Evolutionary conservation across 768 basidiomycete species (phyloP).

Genomic region (Pholiota microspora): DNA sequence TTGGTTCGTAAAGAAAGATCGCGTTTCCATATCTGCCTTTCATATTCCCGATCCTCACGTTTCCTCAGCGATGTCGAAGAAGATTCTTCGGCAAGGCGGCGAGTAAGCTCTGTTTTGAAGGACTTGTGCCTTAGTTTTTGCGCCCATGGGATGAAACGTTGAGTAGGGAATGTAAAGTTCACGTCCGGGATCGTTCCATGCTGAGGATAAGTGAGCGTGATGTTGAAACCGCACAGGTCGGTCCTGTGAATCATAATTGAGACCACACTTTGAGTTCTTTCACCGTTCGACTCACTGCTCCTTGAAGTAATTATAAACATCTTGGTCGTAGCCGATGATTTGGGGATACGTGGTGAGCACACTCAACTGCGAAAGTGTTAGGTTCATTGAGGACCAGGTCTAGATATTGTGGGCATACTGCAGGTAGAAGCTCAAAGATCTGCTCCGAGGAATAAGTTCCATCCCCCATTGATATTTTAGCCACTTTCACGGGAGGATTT

Average conservation of each 20-base stretch:
- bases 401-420: slow-evolving; percentile 35
- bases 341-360: slow-evolving; percentile 75
- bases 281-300: slow-evolving; percentile 50
- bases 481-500: slow-evolving; percentile 65
- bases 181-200: slow-evolving; percentile 46
- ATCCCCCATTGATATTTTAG: slow-evolving; percentile 72
- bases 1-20: slow-evolving; percentile 47
- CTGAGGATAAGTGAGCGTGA: slow-evolving; percentile 72
- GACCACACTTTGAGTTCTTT: neutral
- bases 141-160: slow-evolving; percentile 32
- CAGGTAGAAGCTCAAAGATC: slow-evolving; percentile 52
- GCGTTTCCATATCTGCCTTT: slow-evolving; percentile 39
- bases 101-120: slow-evolving; percentile 19
- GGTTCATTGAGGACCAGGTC: neutral
- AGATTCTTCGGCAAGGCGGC: slow-evolving; percentile 17
- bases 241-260: slow-evolving; percentile 34
- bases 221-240: slow-evolving; percentile 60
- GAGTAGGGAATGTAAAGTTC: slow-evolving; percentile 30
- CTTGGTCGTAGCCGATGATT: slow-evolving; percentile 67
- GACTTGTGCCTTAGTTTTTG: slow-evolving; percentile 22
- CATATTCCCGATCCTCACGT: slow-evolving; percentile 21
- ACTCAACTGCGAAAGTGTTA: slow-evolving; percentile 36
- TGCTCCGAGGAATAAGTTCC: slow-evolving; percentile 52
- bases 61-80: neutral
- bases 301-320: slow-evolving; percentile 66